Evolutionary conservation across 1,284 basidiomycete genomes (phyloP).

Genomic region (Phellopilus nigrolimitatus): DNA sequence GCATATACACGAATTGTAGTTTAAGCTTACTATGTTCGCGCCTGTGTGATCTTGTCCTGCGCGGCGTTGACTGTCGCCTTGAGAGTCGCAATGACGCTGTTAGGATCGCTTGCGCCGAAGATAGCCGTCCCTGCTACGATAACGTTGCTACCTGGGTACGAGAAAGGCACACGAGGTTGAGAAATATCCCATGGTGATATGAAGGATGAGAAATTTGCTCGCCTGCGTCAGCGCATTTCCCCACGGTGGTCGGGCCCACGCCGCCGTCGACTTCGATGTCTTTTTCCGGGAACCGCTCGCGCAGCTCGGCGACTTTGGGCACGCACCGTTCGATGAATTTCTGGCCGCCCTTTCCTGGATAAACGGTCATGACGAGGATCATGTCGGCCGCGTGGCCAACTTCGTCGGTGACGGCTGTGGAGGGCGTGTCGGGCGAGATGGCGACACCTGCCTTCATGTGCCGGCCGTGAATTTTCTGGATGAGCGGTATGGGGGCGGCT

Average conservation of each 20-base stretch:
- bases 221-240: conserved; percentile 89
- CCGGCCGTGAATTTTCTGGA: conserved; percentile 67
- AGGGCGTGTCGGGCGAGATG: conserved; percentile 90
- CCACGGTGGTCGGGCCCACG: conserved; percentile 88
- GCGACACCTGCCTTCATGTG: conserved; percentile 92
- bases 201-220: conserved; percentile 26
- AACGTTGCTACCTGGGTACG: conserved; percentile 81
- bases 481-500: conserved; percentile 74
- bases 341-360: conserved; percentile 94
- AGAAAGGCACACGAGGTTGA: conserved; percentile 4
- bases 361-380: conserved; percentile 97
- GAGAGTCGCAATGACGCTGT: conserved; percentile 70
- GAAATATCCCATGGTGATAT: conserved; percentile 6
- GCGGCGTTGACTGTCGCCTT: conserved; percentile 70
- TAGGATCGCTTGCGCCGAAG: conserved; percentile 79
- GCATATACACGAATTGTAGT: not conserved
- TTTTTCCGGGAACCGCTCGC: conserved; percentile 84
- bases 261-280: conserved; percentile 99
- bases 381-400: conserved; percentile 82
- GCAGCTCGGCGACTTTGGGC: conserved; percentile 88
- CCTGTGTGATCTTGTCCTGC: conserved; percentile 43
- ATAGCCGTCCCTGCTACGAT: conserved; percentile 98
- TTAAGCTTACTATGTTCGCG: conserved; percentile 5
- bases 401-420: conserved; percentile 78
- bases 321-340: conserved; percentile 95